Percentiles rank a stretch among this genome's conserved stretches.
Evolutionary conservation across 345 rosid species (phyloP).

Genomic region (Euphorbia peplus): DNA sequence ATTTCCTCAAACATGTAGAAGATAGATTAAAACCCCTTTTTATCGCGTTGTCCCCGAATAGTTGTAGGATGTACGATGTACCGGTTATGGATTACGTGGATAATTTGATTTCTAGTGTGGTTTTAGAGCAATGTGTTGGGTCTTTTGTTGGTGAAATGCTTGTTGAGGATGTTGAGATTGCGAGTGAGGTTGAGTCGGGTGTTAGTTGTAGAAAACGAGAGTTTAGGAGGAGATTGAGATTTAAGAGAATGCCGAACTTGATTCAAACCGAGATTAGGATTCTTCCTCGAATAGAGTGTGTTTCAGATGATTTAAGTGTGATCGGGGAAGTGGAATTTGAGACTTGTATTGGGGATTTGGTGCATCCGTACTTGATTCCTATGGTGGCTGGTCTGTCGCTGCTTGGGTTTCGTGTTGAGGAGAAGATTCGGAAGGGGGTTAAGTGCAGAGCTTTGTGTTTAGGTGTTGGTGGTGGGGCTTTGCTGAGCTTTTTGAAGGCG

Average conservation of each 20-base stretch:
- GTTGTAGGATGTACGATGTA: conserved; percentile 26
- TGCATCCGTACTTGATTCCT: conserved; percentile 71
- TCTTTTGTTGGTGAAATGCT: conserved; percentile 68
- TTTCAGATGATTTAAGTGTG: conserved; percentile 23
- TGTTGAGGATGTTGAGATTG: conserved; percentile 67
- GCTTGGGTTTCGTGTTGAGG: conserved; percentile 30
- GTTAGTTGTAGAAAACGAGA: conserved; percentile 33
- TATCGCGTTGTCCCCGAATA: conserved; percentile 49
- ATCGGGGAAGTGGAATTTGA: conserved; percentile 33
- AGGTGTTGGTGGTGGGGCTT: conserved; percentile 87
- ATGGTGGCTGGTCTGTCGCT: conserved; percentile 69
- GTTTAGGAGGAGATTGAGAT: conserved; percentile 79
- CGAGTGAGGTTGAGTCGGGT: conserved; percentile 12
- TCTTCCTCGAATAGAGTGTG: conserved; percentile 23
- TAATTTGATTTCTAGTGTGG: conserved; percentile 41
- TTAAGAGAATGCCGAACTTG: conserved; percentile 78
- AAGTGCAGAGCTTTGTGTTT: conserved; percentile 65
- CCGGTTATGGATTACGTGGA: conserved; percentile 65
- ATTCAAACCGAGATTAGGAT: conserved; percentile 60
- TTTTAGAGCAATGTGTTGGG: conserved; percentile 51
- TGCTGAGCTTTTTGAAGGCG: conserved; percentile 57
- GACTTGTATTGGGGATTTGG: conserved; percentile 48
- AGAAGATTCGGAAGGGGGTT: conserved; percentile 18
- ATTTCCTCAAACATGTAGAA: conserved; percentile 24
- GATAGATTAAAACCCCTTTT: conserved; percentile 44